Percentiles rank a stretch among this genome's conserved stretches.
These are phyloP conservation scores for Berberis vulgaris DNA, from an alignment of 164 flowering plant genomes.

Conservation along the genomic window DNA sequence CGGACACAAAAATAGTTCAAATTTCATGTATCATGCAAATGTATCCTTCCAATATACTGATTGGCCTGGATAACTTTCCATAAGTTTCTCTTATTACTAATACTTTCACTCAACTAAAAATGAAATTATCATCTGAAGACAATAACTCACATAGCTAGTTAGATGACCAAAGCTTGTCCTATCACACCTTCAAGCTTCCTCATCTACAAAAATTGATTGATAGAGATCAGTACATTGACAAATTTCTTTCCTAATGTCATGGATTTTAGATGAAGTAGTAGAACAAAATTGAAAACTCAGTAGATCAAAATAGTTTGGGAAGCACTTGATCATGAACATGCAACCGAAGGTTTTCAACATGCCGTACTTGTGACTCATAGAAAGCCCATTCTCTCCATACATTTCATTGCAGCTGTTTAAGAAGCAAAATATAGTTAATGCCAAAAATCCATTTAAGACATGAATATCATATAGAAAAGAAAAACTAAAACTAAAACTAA, in stretches of 20 bases:
- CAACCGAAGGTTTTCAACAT: constrained; percentile 17
- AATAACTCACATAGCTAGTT: no score
- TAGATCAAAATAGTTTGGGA: background rate
- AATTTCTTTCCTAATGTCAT: no score
- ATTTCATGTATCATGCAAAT: no score
- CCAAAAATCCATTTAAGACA: background rate
- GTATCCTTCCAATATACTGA: no score
- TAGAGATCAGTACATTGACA: background rate
- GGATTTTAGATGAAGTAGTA: background rate
- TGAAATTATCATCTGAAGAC: no score
- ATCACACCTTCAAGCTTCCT: background rate
- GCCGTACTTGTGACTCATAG: constrained; percentile 21
- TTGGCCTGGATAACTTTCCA: no score
- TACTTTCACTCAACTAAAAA: no score
- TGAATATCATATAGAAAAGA: background rate
- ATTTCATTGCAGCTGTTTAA: constrained; percentile 18
- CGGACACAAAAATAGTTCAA: no score
- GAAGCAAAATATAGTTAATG: background rate
- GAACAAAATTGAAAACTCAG: background rate
- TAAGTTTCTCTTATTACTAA: no score
- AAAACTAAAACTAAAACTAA: no score
- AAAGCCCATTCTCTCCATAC: constrained; percentile 15
- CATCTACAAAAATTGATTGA: background rate
- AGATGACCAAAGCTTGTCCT: no score
- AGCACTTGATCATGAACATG: constrained; percentile 23